Evolutionary conservation across 441 rosid species (phyloP), one percentile per base, ranked within the genome.

Genomic region (Aquilaria agallochum): DNA sequence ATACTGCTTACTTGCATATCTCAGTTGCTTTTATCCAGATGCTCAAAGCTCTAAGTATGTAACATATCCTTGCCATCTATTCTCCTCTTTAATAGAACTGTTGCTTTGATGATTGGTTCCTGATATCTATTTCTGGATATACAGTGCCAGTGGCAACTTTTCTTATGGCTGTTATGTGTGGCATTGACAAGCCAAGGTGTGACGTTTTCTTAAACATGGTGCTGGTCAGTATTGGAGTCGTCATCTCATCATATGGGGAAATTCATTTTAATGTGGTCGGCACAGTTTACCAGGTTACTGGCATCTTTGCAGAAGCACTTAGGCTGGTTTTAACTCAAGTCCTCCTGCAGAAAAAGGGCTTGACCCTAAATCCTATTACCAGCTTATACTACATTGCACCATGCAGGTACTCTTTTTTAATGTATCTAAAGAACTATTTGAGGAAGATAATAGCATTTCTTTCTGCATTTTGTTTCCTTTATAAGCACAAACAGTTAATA

Each of bases 371-470:
- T 79, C 99, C 99, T 10, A 79, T 95, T 55, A 95, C 91, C 80
- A 95, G 99, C 87, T 88, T 95, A 69, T 95, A 95, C 79, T 95
- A 92, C 82, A 95, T 95, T 50, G 99, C 99, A 70, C 99, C 99
- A 1, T 95, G 99, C 99, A 95, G 99, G 99, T 91, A 86, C 48
- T 56, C 36, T 40, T 11, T 42, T 62, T 33, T 31, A 3, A 33
- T 50, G 49, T 52, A 52, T 50, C 52, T 57, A 33, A 5, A 36
- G 42, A 36, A 3, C 42, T 36, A 3, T 4, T 5, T 4, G 5
- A 3, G 42, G 42, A 36, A 36, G 6, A 36, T 36, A 4, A 4
- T 36, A 4, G 4, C 42, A 36, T 7, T 36, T 36, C 7, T 36
- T 36, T 36, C 42, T 36, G 5, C 42, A 36, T 36, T 3, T 4